These are phyloP conservation scores for Paradendryphiella salina DNA, from an alignment of 2,329 filamentous ascomycete genomes.

Conservation along the genomic window DNA sequence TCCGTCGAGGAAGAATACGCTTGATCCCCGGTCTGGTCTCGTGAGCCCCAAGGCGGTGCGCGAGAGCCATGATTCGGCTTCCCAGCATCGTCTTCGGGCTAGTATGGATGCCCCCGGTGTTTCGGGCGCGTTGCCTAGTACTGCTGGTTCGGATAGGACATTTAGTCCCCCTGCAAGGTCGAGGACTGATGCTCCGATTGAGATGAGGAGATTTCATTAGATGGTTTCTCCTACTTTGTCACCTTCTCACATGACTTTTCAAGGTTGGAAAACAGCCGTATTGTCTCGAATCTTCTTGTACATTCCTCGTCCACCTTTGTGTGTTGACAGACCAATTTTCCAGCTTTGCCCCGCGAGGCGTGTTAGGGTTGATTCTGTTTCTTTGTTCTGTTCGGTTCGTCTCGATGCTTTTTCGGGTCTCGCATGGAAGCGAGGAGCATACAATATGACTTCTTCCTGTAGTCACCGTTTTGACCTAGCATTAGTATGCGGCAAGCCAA, in stretches of 20 bases:
- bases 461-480: no score
- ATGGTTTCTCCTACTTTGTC: neutral
- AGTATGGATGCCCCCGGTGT: slow-evolving; percentile 12
- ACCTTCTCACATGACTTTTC: neutral
- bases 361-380: neutral
- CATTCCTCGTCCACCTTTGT: neutral
- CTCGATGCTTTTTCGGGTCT: no score
- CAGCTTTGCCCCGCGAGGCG: no score
- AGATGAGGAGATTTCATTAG: slow-evolving; percentile 40
- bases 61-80: slow-evolving; percentile 21
- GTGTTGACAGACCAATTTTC: no score
- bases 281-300: neutral
- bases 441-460: no score
- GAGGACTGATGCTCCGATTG: slow-evolving; percentile 35
- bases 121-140: slow-evolving; percentile 33
- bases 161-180: slow-evolving; percentile 31
- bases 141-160: slow-evolving; percentile 26
- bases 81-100: slow-evolving; percentile 4
- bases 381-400: neutral
- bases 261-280: no score
- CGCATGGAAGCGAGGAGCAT: no score
- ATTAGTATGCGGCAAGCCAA: neutral
- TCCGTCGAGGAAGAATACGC: slow-evolving; percentile 32
- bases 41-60: slow-evolving; percentile 31
- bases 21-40: slow-evolving; percentile 44